Base-by-base conservation (phyloP, 2,329 filamentous ascomycete species). In the Scytalidium lignicola region DNA sequence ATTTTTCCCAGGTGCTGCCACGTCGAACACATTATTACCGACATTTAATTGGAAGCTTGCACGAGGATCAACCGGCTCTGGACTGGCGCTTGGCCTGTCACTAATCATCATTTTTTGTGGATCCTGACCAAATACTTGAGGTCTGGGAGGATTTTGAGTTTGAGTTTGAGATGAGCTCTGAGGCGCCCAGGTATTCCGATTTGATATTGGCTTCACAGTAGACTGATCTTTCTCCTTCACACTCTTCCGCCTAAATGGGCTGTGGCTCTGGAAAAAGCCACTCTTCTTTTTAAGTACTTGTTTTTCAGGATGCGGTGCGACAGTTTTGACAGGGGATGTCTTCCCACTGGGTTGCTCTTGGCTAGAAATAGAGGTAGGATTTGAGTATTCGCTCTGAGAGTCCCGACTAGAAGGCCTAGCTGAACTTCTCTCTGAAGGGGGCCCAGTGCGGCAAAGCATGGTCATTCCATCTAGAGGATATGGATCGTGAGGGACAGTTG, bases 401-500 rank as follows among this genome's bases (percentile, higher is more conserved):
- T 95, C 91, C 56, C 88, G 82, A 65, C 90, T 96, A 13, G 86
- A 86, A 43, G 90, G 89, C 42, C 90, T 80, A 44, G 80, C 83
- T 21, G 85, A 85, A 68, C 77, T 90, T 68, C 70, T 80, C 70
- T 85, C 83, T n/a, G 82, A 85, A 44, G 78, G 78, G 37, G 85
- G 79, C 3, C 83, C 86, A 37, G 88, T 84, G 51, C 90, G 83
- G 68, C 92, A 97, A 54, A 96, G 86, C 81, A 97, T 95, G 0
- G 92, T 96, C 90, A 97, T 97, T 3, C 91, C 92, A 64, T 97
- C 92, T 67, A 86, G 82, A 0, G 92, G 91, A 65, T 96, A 96
- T 9, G 93, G 90, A 59, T 97, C 95, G 61, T 96, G 90, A 13
- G 92, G 90, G 2, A 95, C 80, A 13, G 81, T 70, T 3, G 83